These are phyloP conservation scores for Metschnikowia borealis DNA, from an alignment of 805 yeast species.

Conservation along the genomic window DNA sequence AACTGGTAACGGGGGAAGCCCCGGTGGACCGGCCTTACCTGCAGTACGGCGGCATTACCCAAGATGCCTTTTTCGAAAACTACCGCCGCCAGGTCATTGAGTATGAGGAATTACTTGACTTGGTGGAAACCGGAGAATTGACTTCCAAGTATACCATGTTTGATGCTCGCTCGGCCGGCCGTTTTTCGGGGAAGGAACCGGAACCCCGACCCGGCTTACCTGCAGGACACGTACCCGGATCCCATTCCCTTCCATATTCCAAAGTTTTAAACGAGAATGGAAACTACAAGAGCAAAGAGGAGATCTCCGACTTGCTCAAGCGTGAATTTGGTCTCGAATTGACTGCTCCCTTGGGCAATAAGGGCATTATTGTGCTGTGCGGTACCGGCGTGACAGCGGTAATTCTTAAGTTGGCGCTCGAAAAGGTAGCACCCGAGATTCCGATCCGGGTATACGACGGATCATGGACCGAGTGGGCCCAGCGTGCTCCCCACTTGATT, in stretches of 20 bases:
- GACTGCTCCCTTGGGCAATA: constrained; percentile 34
- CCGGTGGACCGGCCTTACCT: constrained; percentile 6
- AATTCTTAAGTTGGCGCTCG: constrained; percentile 68
- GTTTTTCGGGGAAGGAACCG: constrained; percentile 76
- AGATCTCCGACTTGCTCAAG: constrained; percentile 45
- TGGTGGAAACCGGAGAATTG: constrained; percentile 49
- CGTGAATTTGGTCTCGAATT: constrained; percentile 31
- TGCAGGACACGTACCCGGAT: constrained; percentile 86
- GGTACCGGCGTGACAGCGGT: constrained; percentile 98
- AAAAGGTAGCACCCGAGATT: constrained; percentile 33
- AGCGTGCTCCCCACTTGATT: constrained; percentile 60
- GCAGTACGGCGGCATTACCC: constrained; percentile 20
- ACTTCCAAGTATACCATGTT: constrained; percentile 49
- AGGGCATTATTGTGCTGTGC: constrained; percentile 79
- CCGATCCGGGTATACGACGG: constrained; percentile 62
- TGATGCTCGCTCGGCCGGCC: constrained; percentile 76
- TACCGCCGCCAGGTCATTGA: constrained; percentile 49
- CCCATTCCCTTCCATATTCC: constrained; percentile 71
- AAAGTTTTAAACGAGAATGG: constrained; percentile 51
- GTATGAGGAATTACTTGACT: constrained; percentile 60
- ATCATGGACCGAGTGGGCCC: constrained; percentile 85
- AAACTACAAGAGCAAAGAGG: constrained; percentile 45
- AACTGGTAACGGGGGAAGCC: constrained; percentile 15
- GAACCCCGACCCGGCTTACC: constrained; percentile 88
- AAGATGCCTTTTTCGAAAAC: constrained; percentile 29